These are phyloP conservation scores for Yarrowia deformans DNA, from an alignment of 805 yeast species.

Conservation along the genomic window DNA sequence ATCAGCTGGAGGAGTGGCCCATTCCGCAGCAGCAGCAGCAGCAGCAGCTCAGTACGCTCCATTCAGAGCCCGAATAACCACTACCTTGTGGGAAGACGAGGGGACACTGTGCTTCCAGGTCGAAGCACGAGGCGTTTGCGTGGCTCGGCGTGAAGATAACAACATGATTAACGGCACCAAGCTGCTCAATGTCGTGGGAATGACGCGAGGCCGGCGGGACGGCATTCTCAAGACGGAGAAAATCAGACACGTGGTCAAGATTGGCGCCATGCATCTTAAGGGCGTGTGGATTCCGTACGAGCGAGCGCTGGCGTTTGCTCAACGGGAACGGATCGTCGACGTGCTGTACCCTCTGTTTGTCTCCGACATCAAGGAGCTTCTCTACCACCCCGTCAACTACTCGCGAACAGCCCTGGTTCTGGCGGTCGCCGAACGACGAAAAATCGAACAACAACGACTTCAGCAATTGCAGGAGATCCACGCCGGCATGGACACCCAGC, in stretches of 20 bases:
- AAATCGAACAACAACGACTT: conserved; percentile 42
- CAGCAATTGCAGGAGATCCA: conserved; percentile 38
- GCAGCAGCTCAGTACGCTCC: conserved; percentile 35
- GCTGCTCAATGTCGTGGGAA: conserved; percentile 79
- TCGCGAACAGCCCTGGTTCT: conserved; percentile 49
- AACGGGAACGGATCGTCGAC: conserved; percentile 77
- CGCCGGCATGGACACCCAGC: conserved; percentile 41
- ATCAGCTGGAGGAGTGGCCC: conserved; percentile 4
- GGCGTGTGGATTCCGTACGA: conserved; percentile 94
- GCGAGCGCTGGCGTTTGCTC: conserved; percentile 81
- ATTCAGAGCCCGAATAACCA: conserved; percentile 64
- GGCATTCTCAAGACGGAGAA: conserved; percentile 85
- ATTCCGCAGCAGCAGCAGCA: conserved; percentile 15
- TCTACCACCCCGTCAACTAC: conserved; percentile 50
- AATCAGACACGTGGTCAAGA: conserved; percentile 79
- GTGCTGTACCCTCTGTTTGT: conserved; percentile 73
- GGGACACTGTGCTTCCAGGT: conserved; percentile 85
- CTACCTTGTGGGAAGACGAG: conserved; percentile 90
- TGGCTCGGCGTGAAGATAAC: conserved; percentile 85
- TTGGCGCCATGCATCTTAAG: conserved; percentile 86
- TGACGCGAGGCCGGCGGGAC: conserved; percentile 87
- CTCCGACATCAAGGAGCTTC: conserved; percentile 57
- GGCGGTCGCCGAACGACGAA: conserved; percentile 49
- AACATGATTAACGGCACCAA: conserved; percentile 90
- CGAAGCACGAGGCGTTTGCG: conserved; percentile 78